These are phyloP conservation scores for Soucietia sequanensis DNA, from an alignment of 805 yeast species.

Conservation along the genomic window DNA sequence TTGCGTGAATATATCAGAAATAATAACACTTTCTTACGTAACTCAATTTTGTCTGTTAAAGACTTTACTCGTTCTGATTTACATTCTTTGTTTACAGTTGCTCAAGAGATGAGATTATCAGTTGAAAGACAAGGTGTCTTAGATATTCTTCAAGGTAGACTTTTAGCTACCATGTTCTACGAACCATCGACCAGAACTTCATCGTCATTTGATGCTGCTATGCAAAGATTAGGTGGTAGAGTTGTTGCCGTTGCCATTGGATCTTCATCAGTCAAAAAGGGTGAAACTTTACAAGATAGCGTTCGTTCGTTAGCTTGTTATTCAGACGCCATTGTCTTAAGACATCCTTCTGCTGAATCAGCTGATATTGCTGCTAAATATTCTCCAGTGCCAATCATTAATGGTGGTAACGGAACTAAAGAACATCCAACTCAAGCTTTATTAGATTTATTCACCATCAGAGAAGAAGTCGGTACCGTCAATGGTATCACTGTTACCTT, in stretches of 20 bases:
- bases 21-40: slow-evolving; percentile 88
- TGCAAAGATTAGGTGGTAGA: slow-evolving; percentile 99
- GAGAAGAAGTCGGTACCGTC: slow-evolving; percentile 98
- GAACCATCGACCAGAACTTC: slow-evolving; percentile 98
- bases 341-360: slow-evolving; percentile 92
- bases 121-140: slow-evolving; percentile 96
- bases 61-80: slow-evolving; percentile 85
- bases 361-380: slow-evolving; percentile 94
- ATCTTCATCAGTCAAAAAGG: slow-evolving; percentile 94
- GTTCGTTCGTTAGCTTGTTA: slow-evolving; percentile 92
- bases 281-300: slow-evolving; percentile 97
- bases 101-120: slow-evolving; percentile 95
- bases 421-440: slow-evolving; percentile 99
- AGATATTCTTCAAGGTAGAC: slow-evolving; percentile 85
- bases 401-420: slow-evolving; percentile 96
- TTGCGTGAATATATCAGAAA: slow-evolving; percentile 72
- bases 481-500: slow-evolving; percentile 97
- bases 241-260: slow-evolving; percentile 83
- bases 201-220: slow-evolving; percentile 97
- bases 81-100: slow-evolving; percentile 91
- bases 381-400: slow-evolving; percentile 95
- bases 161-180: slow-evolving; percentile 91
- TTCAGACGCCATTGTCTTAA: slow-evolving; percentile 93
- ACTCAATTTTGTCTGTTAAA: slow-evolving; percentile 82
- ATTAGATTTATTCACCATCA: slow-evolving; percentile 93